Percentiles rank a stretch among this genome's conserved stretches.
These are phyloP conservation scores for Hymenoscyphus occultus DNA, from an alignment of 2,329 filamentous ascomycete genomes.

Conservation along the genomic window DNA sequence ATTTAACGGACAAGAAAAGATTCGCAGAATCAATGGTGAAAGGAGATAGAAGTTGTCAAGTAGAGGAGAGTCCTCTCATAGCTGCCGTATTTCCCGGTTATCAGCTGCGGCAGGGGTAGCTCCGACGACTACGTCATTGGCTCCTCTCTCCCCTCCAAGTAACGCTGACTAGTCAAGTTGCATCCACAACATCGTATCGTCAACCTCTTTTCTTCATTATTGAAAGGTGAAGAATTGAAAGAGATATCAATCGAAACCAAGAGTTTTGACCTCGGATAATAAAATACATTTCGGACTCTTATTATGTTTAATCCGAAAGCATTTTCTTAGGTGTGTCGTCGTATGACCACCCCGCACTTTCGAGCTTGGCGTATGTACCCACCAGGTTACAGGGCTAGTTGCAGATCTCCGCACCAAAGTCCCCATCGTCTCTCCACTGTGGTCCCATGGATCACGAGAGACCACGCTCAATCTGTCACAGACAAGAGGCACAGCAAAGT, in stretches of 20 bases:
- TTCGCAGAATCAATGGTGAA: too few relatives aligned
- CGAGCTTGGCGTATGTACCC: neutral
- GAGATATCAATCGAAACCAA: neutral
- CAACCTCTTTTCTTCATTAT: neutral
- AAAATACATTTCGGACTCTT: neutral
- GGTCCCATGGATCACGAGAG: neutral
- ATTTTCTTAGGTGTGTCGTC: neutral
- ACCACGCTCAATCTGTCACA: neutral
- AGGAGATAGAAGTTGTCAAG: neutral
- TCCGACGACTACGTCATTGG: conserved; percentile 1
- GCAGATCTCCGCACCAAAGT: neutral
- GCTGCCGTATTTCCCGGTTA: conserved; percentile 2
- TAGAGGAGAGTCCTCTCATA: neutral
- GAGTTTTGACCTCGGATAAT: neutral
- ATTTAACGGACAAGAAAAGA: too few relatives aligned
- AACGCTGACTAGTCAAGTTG: neutral
- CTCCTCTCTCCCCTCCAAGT: neutral
- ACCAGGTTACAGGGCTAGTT: neutral
- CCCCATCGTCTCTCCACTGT: neutral
- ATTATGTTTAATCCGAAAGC: neutral
- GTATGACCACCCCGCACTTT: conserved; percentile 3
- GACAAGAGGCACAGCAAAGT: neutral
- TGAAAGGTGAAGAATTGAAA: neutral
- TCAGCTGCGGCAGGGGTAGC: conserved; percentile 4
- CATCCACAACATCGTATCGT: neutral